Base-by-base conservation (phyloP, 345 rosid genomes). In the Pugionium cornutum region DNA sequence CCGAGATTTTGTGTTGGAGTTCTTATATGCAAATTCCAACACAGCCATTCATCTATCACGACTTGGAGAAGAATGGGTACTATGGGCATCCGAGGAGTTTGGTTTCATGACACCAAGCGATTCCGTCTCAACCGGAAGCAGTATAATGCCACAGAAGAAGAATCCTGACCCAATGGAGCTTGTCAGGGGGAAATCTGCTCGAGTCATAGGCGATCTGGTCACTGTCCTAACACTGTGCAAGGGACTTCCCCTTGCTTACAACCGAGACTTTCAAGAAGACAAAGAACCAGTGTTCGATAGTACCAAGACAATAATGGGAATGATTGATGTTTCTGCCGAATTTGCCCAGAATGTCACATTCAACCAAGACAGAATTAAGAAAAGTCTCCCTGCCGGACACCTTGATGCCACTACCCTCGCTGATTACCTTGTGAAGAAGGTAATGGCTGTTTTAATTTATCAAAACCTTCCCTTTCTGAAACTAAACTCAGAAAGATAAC, bases 111-210 rank as follows among this genome's bases (percentile, higher is more conserved):
- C 79, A 4, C 96, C 95, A 49, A 94, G 95, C 44, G 97, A 94
- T 75, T 75, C 91, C 4, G 95, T 90, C 57, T 94, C 97, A 35
- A 86, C 97, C 1, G 96, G 99, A 71, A 90, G 99, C 51, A 94
- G 97, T 75, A 94, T 94, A 77, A 94, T 94, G 99, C 97, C 99
- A 55, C 99, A 90, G 76, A 94, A 94, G 89, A 90, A 94, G 78
- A 94, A 90, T 77, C 97, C 97, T 43, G 97, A 94, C 75, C 99
- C 96, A 11, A 90, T 90, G 97, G 99, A 90, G 68, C 99, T 94
- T 69, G 95, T 90, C 49, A 83, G 95, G 45, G 97, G 97, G 32
- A 94, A 94, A 78, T 88, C 97, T 72, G 96, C 92, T 27, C 74
- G 95, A 74, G 89, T 84, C 54, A 79, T 94, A 9, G 97, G 96